Base-by-base conservation (phyloP, 164 flowering plant genomes). In the Umbilicus rupestris region DNA sequence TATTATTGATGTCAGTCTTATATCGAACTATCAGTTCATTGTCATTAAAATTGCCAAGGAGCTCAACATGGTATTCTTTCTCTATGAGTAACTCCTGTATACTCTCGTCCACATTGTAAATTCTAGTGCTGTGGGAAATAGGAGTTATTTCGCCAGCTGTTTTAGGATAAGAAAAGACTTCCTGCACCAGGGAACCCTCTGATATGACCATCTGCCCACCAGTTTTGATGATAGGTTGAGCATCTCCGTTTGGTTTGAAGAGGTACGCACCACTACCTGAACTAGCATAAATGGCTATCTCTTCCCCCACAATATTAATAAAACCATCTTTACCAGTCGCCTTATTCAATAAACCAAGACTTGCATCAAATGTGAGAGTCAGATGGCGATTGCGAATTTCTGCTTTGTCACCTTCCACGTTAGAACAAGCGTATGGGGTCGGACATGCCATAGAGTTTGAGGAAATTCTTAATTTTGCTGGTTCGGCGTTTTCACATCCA, bases 1-100 rank as follows among this genome's bases (percentile, higher is more conserved):
- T 79, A 77, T 80, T 95, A 65, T 88, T 89, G 52, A 88, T 68
- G 67, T 84, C 92, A 0, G 99, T 88, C 77, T 78, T 86, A 76
- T 80, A 92, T 68, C 99, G 81, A 35, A 74, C 91, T 63, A 95
- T 90, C 75, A 95, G 37, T 68, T 95, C 99, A 67, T 50, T 83
- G 78, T 92, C 90, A 70, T 87, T 75, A 70, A 88, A 95, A 29
- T 80, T 80, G 3, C 87, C 90, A 72, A 86, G 74, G 64, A 95
- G 89, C 80, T 95, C 99, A 75, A 92, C 97, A 72, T 92, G 97
- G 70, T 95, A 95, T 74, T 95, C 99, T 77, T 88, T 95, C 77
- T 95, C 99, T 37, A 95, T 76, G 33, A 88, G 12, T 66, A 79
- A 74, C 60, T 83, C 85, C 72, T 95, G 98, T 22, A 86, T 64